These are phyloP conservation scores for Cutaneotrichosporon arboriforme DNA, from an alignment of 1,284 basidiomycete species.

Conservation along the genomic window DNA sequence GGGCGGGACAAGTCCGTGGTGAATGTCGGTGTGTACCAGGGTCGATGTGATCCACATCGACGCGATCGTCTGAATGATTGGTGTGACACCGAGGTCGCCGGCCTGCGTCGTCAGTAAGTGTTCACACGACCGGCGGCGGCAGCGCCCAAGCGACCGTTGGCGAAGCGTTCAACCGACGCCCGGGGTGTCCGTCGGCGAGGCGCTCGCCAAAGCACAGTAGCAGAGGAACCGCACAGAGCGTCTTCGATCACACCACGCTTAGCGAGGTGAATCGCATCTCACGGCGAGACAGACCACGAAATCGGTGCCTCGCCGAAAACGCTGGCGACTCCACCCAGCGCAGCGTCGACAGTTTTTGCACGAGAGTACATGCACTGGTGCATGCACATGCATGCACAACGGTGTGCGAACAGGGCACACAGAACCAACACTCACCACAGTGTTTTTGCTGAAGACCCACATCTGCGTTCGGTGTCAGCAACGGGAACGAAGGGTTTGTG, in stretches of 20 bases:
- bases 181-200: background rate
- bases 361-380: too few relatives aligned
- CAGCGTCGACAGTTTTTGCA: too few relatives aligned
- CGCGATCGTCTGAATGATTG: slow-evolving; percentile 42
- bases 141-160: background rate
- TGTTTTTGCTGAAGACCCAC: slow-evolving; percentile 46
- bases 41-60: slow-evolving; percentile 48
- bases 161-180: background rate
- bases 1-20: slow-evolving; percentile 39
- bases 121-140: background rate
- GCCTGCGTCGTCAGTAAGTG: slow-evolving; percentile 13
- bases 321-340: background rate
- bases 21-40: slow-evolving; percentile 48
- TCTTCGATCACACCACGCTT: background rate
- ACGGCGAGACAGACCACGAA: background rate
- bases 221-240: too few relatives aligned
- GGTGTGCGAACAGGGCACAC: too few relatives aligned
- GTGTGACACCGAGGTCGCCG: slow-evolving; percentile 48
- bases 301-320: background rate
- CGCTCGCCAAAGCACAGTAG: too few relatives aligned
- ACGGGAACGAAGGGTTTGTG: background rate
- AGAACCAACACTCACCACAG: slow-evolving; percentile 23
- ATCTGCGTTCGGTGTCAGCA: slow-evolving; percentile 28
- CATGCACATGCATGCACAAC: too few relatives aligned
- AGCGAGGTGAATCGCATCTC: background rate